These are phyloP conservation scores for Sarcomyxa edulis DNA, from an alignment of 768 basidiomycete species.

Conservation along the genomic window DNA sequence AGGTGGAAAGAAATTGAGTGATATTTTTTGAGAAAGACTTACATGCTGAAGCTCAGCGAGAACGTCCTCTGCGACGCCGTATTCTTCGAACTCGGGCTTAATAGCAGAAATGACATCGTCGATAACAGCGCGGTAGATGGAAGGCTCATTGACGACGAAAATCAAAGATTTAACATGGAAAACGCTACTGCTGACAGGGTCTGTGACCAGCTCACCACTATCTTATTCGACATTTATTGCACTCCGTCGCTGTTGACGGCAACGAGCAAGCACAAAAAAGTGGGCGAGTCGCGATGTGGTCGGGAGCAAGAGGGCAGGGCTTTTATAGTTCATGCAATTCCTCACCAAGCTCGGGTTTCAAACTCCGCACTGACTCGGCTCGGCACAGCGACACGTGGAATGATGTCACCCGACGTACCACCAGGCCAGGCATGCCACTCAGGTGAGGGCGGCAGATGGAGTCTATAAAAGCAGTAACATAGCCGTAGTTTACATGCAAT, in stretches of 20 bases:
- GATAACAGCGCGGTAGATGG: slow-evolving; percentile 89
- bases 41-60: slow-evolving; percentile 86
- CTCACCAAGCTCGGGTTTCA: slow-evolving; percentile 33
- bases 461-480: not conserved
- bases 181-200: slow-evolving; percentile 50
- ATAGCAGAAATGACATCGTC: slow-evolving; percentile 90
- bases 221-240: slow-evolving; percentile 98
- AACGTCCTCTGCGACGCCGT: slow-evolving; percentile 89
- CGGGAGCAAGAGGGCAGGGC: slow-evolving; percentile 33
- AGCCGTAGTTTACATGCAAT: not conserved
- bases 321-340: slow-evolving; percentile 47
- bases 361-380: slow-evolving; percentile 39
- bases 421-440: not conserved
- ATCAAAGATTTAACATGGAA: too few species aligned
- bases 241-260: slow-evolving; percentile 27
- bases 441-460: not conserved
- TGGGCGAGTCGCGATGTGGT: slow-evolving; percentile 33
- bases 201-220: slow-evolving; percentile 93
- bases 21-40: slow-evolving; percentile 30
- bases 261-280: slow-evolving; percentile 30
- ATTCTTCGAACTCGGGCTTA: slow-evolving; percentile 94
- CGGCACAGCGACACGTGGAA: not conserved
- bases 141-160: slow-evolving; percentile 66
- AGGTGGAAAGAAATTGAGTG: slow-evolving; percentile 4
- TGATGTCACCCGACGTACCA: too few species aligned